Conservation (phyloP, 768 basidiomycete genomes). For the Boletellus ananas region DNA sequence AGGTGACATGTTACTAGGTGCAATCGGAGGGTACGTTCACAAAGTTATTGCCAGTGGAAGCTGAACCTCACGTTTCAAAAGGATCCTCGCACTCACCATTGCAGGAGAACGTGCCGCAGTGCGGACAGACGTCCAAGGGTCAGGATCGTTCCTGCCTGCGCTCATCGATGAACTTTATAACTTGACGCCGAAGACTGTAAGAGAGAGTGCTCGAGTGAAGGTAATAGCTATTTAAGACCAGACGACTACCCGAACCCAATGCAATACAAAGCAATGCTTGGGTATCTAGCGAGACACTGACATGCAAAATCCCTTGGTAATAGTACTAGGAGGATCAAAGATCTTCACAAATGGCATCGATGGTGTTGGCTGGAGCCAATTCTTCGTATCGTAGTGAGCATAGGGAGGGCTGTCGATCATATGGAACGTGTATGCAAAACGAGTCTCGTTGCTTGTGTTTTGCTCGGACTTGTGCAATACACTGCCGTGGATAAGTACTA, state of each 20-base stretch:
- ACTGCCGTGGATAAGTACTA: conserved; percentile 91
- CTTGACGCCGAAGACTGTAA: conserved; percentile 37
- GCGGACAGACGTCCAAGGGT: conserved; percentile 51
- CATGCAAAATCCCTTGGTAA: not conserved
- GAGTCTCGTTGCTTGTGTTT: conserved; percentile 74
- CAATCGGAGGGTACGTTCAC: conserved; percentile 66
- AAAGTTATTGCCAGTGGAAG: not conserved
- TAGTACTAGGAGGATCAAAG: conserved; percentile 31
- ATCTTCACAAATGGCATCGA: conserved; percentile 78
- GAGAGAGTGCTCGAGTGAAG: conserved; percentile 28
- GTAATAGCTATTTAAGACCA: conserved; percentile 4
- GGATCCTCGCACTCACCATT: conserved; percentile 54
- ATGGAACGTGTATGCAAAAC: conserved; percentile 95
- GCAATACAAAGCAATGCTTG: not conserved
- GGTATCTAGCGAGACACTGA: no score
- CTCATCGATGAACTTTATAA: conserved; percentile 59
- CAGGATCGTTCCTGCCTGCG: conserved; percentile 62
- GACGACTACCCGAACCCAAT: not conserved
- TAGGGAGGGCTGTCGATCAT: conserved; percentile 78
- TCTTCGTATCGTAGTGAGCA: conserved; percentile 81
- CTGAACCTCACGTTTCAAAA: conserved; percentile 21
- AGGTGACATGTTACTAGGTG: conserved; percentile 74
- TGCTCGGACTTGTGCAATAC: conserved; percentile 90
- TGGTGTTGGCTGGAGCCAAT: conserved; percentile 89
- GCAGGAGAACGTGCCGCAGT: conserved; percentile 58